Base-by-base conservation (phyloP, 495 filamentous ascomycete genomes). In the Poronia punctata region DNA sequence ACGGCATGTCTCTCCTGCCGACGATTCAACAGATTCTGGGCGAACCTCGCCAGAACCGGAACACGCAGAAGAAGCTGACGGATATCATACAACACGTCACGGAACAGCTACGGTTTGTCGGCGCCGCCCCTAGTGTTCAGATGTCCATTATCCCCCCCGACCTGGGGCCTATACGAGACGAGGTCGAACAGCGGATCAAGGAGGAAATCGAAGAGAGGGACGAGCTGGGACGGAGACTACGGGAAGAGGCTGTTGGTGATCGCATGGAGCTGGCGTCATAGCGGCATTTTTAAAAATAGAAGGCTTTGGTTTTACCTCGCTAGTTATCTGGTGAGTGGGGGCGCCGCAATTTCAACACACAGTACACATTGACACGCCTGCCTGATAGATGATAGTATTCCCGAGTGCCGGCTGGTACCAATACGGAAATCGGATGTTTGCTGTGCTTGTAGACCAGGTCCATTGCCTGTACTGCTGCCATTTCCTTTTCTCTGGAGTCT, bases 61-160 rank as follows among this genome's bases (percentile, higher is more conserved):
- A 98, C 53, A 66, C 80, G 3, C 68, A 71, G 29, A 72, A 82
- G 48, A 85, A 90, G 45, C 72, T 95, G n/a, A 68, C 78, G 10
- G 77, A 79, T 28, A 75, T 95, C 16, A 70, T 87, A 2, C 62
- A 76, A 50, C 77, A 83, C 29, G 83, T 95, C 30, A 72, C 75
- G 36, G 88, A 95, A 57, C 86, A 96, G 64, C 57, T 98, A 41
- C 71, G 86, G 26, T 97, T 95, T 61, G 75, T 97, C 34, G 68
- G 83, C 52, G 72, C 77, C 16, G 84, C 86, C 3, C 93, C 92
- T 3, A 92, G 87, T 56, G 88, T 95, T 30, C 84, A 94, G 60
- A 80, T 85, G 67, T 74, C 78, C 50, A 70, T 80, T 40, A 84
- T 96, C 38, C 87, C 86, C 45, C 80, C 84, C 5, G 84, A 92